Evolutionary conservation across 1,139 yeast genomes (phyloP).

Genomic region (Saccharomycopsis hybrid): DNA sequence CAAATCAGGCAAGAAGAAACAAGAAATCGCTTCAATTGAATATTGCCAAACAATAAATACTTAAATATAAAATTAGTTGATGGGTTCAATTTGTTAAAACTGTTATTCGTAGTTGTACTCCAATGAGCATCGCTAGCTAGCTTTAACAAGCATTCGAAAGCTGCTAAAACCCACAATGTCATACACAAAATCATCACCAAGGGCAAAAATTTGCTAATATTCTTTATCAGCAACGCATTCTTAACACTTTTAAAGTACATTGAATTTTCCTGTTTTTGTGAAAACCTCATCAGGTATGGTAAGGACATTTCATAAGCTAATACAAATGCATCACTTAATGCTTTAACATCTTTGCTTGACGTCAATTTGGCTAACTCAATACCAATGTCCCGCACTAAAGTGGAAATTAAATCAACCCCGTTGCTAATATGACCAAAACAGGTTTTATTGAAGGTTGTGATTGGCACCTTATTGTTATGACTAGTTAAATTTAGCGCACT

Average conservation of each 20-base stretch:
- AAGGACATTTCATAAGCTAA: conserved; percentile 29
- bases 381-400: conserved; percentile 45
- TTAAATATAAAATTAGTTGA: too few species aligned
- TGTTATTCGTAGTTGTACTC: too few species aligned
- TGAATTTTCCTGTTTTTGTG: not conserved
- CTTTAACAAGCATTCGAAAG: too few species aligned
- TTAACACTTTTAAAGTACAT: not conserved
- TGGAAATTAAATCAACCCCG: conserved; percentile 43
- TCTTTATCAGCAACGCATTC: conserved; percentile 3
- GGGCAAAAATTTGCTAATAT: conserved; percentile 4
- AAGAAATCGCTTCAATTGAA: too few species aligned
- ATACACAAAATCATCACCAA: not conserved
- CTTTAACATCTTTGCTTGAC: not conserved
- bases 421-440: conserved; percentile 32
- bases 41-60: too few species aligned
- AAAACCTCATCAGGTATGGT: conserved; percentile 4
- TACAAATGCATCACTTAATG: conserved; percentile 38
- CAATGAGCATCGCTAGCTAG: too few species aligned
- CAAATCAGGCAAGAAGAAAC: too few species aligned
- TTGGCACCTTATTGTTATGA: not conserved
- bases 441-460: not conserved
- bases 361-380: conserved; percentile 2
- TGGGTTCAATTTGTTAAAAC: too few species aligned
- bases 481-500: not conserved
- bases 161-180: too few species aligned